A percentile compares a stretch with the other conserved stretches of the same genome.
phyloP scores from a whole-genome alignment of 345 rosid genomes.

The Eucalyptus pumila region DNA sequence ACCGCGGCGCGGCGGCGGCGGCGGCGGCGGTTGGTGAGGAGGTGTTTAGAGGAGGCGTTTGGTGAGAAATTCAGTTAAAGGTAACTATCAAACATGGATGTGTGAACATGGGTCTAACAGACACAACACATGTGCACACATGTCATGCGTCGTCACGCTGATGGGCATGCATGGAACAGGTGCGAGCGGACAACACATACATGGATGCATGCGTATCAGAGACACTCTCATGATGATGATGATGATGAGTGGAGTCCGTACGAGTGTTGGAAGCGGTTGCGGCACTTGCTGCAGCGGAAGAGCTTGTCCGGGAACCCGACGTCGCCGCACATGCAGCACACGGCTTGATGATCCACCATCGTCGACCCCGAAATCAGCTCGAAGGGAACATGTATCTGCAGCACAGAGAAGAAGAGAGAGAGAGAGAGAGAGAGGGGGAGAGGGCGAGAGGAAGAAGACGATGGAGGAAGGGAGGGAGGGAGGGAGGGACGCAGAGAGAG shows the following conservation, averaged over 20 bases:
- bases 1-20: not conserved
- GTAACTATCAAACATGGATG: conserved; percentile 3
- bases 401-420: not conserved
- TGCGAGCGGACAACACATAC: not conserved
- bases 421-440: not conserved
- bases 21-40: not conserved
- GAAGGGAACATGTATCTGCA: not conserved
- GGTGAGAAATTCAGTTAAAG: conserved; percentile 8
- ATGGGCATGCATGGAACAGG: not conserved
- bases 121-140: not conserved
- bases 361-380: not conserved
- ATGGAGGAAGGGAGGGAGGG: not conserved
- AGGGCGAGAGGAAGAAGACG: not conserved
- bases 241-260: conserved; percentile 9
- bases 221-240: not conserved
- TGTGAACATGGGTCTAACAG: not conserved
- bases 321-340: conserved; percentile 99
- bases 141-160: not conserved
- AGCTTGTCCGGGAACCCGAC: conserved; percentile 93
- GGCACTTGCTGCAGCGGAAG: conserved; percentile 88
- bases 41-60: not conserved
- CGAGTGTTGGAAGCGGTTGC: conserved; percentile 87
- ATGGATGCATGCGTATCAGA: not conserved
- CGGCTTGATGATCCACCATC: conserved; percentile 80
- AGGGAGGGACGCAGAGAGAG: not conserved